Evolutionary conservation across 176 grass and related monocot species (phyloP).

Genomic region (Metroxylon sagu): DNA sequence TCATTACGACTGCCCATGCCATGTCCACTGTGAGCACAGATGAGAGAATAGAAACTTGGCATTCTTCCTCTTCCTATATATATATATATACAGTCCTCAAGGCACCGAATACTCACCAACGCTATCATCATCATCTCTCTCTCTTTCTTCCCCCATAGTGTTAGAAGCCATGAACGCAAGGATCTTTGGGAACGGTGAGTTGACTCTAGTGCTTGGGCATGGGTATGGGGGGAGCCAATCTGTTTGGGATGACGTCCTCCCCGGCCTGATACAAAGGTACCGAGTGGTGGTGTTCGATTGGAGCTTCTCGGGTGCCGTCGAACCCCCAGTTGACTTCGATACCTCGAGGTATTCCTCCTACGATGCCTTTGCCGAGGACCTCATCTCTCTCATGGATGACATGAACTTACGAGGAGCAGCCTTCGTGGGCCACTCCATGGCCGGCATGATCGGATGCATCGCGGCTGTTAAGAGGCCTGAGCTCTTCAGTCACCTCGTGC

Average conservation of each 20-base stretch:
- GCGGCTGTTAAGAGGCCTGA: constrained; percentile 52
- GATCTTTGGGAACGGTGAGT: constrained; percentile 40
- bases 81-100: no score
- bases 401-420: constrained; percentile 26
- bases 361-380: constrained; percentile 36
- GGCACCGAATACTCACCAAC: background rate
- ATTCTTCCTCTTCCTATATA: no score
- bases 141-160: background rate
- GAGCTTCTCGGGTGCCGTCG: constrained; percentile 38
- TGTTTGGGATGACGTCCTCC: constrained; percentile 55
- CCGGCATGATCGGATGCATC: constrained; percentile 73
- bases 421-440: constrained; percentile 79
- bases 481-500: constrained; percentile 60
- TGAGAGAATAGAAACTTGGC: no score
- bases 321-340: background rate
- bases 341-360: constrained; percentile 30
- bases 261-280: constrained; percentile 41
- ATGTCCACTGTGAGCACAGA: no score
- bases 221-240: constrained; percentile 60
- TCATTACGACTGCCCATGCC: no score
- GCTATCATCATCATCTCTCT: background rate
- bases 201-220: constrained; percentile 56
- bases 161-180: constrained; percentile 38
- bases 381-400: constrained; percentile 51
- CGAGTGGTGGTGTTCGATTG: constrained; percentile 80